Evolutionary conservation across 768 basidiomycete species (phyloP), one percentile per base, ranked within the genome.

Genomic region (Suillus lakei): DNA sequence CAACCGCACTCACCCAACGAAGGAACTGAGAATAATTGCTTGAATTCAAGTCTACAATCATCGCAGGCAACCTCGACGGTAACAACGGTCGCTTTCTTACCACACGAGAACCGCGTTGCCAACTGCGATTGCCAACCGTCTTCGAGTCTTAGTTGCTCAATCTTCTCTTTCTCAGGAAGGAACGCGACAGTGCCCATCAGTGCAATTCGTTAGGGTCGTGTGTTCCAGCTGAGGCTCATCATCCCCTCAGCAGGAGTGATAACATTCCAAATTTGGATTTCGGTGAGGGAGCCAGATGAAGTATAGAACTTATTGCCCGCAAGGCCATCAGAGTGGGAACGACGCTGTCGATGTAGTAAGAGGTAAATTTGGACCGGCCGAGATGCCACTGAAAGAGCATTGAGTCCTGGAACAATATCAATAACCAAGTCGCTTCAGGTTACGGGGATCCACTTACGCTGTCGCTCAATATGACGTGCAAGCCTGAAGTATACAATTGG

Each of bases 371-470:
- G 32, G 70, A 66, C 18, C 61, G 65, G 21, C 30, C 23, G 28
- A 61, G 54, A 23, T 60, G 53, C 71, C 71, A 72, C n/a, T 67
- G 70, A 55, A 69, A 72, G 60, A 72, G 64, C 71, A 72, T 72
- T 4, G 71, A 71, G 43, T 72, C 71, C 71, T 72, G 44, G 55
- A n/a, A n/a, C 23, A 23, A 56, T n/a, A 44, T 38, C 7, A 38
- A 30, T 56, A 8, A 16, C 36, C 3, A 26, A 32, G 4, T 56
- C 5, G 5, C 55, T 56, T 23, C 15, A 56, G n/a, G 34, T 15
- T 10, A 32, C 10, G 54, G 4, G 2, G 30, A 2, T 36, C 7
- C n/a, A 55, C 54, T 55, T n/a, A 55, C 60, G 26, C 51, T 26
- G 15, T 61, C 26, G n/a, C 46, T 50, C 43, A 61, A 15, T 23